Percentiles rank a stretch among this genome's conserved stretches.
phyloP scores from a whole-genome alignment of 805 yeast species.

The Metschnikowia kofuensis region DNA sequence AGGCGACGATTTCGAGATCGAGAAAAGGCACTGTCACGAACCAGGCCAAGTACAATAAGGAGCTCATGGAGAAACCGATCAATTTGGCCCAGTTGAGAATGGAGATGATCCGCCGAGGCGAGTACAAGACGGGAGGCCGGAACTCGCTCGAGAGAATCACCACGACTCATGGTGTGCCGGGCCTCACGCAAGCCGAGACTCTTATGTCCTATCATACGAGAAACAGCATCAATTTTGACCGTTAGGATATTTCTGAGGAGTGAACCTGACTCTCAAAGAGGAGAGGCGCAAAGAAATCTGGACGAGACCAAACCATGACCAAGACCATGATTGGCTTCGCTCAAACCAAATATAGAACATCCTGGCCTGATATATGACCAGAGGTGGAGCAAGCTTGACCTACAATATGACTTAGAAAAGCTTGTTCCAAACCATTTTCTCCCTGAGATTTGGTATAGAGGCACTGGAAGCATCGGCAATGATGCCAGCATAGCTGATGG shows the following conservation, averaged over 20 bases:
- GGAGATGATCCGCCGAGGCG: conserved; percentile 40
- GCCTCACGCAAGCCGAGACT: conserved; percentile 48
- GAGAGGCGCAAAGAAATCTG: no score
- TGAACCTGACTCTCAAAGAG: no score
- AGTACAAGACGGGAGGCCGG: conserved; percentile 29
- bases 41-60: conserved; percentile 18
- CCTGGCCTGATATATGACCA: no score
- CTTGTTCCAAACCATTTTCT: no score
- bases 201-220: conserved; percentile 43
- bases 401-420: no score
- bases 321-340: no score
- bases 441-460: no score
- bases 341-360: no score
- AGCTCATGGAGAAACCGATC: conserved; percentile 32
- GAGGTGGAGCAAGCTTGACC: no score
- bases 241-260: conserved; percentile 1
- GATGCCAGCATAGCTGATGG: no score
- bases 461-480: no score
- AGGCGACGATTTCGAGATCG: conserved; percentile 26
- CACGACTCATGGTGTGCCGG: conserved; percentile 48
- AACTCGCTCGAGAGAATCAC: conserved; percentile 39
- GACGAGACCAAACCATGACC: no score
- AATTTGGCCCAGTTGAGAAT: conserved; percentile 32
- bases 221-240: conserved; percentile 34
- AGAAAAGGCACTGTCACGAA: conserved; percentile 23